These are phyloP conservation scores for Kandelia obovata DNA, from an alignment of 345 rosid genomes.

Conservation along the genomic window DNA sequence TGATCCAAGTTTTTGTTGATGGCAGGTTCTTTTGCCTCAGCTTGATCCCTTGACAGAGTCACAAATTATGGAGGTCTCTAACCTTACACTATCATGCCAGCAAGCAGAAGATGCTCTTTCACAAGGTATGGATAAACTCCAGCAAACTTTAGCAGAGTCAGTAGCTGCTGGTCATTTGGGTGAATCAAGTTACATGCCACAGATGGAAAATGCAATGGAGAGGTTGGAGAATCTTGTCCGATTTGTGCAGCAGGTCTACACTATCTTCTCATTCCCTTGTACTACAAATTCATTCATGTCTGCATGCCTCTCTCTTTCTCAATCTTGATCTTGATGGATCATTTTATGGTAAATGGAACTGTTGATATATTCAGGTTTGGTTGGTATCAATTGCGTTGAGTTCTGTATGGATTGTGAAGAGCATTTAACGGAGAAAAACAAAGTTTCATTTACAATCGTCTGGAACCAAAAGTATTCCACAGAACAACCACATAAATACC, in stretches of 20 bases:
- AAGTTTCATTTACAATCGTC: too few relatives aligned
- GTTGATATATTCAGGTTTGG: too few relatives aligned
- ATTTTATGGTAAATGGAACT: too few relatives aligned
- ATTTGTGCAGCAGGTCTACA: conserved; percentile 69
- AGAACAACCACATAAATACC: neutral
- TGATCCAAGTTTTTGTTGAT: conserved; percentile 1
- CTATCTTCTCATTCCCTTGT: neutral
- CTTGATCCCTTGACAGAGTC: conserved; percentile 65
- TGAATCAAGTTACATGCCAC: conserved; percentile 55
- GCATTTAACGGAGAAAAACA: too few relatives aligned
- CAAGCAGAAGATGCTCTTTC: conserved; percentile 97
- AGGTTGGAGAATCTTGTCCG: conserved; percentile 74
- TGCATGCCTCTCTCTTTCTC: neutral
- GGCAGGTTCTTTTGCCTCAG: conserved; percentile 72
- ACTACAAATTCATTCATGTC: neutral
- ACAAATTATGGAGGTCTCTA: conserved; percentile 47
- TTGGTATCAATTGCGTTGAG: too few relatives aligned
- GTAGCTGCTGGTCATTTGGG: conserved; percentile 61
- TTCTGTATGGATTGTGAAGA: too few relatives aligned
- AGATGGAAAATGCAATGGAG: conserved; percentile 59
- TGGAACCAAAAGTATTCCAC: too few relatives aligned
- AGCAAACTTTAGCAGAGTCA: conserved; percentile 56
- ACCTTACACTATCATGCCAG: conserved; percentile 65
- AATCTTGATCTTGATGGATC: neutral
- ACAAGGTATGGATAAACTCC: conserved; percentile 88